Evolutionary conservation across 2,329 filamentous ascomycete species (phyloP), one percentile per base, ranked within the genome.

Genomic region (Neoascochyta sp.): DNA sequence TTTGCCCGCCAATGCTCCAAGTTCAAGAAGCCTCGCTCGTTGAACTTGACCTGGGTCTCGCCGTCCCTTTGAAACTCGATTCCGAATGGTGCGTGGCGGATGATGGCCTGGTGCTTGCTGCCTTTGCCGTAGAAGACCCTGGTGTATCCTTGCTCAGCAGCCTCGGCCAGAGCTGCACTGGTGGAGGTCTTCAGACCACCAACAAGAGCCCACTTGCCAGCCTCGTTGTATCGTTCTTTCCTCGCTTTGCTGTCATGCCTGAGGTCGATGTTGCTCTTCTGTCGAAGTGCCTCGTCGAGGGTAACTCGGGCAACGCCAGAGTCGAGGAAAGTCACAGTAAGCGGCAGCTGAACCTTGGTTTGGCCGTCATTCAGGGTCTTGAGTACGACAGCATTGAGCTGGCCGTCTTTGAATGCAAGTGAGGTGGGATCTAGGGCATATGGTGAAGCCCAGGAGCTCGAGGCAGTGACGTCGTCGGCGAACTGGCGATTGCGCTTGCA

Each of bases 141-240:
- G 39, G 82, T 89, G 43, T 81, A 78, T 37, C 83, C 80, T 14
- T 73, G 65, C 55, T 81, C 75, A 29, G 80, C 74, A 49, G 85
- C 76, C 26, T 76, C 71, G 29, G 74, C 74, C 37, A 90, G 65
- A 37, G 81, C 78, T 24, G 86, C 86, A 30, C 76, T 73, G 53
- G 76, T 80, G 64, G 89, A 87, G 23, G 82, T 62, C 23, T 80
- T 74, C 29, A 90, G 68, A 2, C 86, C 87, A 32, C 88, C 90
- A 24, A 94, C 86, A 41, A 98, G 75, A 13, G 83, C 79, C 83
- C 86, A 94, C 43, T 86, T 78, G 45, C 83, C 84, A 9, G 83
- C 84, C 64, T 95, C 92, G 51, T 95, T 93, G 63, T 96, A 98
- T 42, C 92, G 78, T 60, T 96, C 86, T 65, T 96, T 96, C 49